phyloP scores from a whole-genome alignment of 208 protist genomes.

The Leptomonas pyrrhocoris region DNA sequence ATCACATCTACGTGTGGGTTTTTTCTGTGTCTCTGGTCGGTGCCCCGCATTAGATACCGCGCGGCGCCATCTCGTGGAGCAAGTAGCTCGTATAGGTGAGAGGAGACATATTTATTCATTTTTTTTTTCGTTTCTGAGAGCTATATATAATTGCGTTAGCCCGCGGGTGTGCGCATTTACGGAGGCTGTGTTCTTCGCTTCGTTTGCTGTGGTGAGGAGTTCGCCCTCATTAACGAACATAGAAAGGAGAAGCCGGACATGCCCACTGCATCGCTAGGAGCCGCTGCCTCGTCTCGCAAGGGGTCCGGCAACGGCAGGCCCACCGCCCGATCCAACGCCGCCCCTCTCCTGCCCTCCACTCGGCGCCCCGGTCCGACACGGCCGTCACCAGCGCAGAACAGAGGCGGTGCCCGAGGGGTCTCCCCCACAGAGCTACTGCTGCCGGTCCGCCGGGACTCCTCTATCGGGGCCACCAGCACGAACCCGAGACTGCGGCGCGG shows the following conservation, averaged over 20 bases:
- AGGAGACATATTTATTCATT: too few species aligned
- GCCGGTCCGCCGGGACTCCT: slow-evolving; percentile 51
- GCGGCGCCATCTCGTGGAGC: too few species aligned
- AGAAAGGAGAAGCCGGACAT: slow-evolving; percentile 2
- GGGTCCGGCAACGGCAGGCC: not conserved
- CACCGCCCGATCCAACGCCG: not conserved
- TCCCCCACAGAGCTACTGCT: slow-evolving; percentile 26
- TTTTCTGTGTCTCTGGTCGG: too few species aligned
- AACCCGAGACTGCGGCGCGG: slow-evolving; percentile 47
- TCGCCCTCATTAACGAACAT: too few species aligned
- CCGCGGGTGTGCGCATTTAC: too few species aligned
- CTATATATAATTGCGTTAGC: too few species aligned
- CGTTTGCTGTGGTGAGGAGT: too few species aligned
- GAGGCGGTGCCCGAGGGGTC: not conserved
- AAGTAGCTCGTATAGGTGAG: too few species aligned
- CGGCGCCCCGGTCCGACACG: not conserved
- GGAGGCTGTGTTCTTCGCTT: not conserved
- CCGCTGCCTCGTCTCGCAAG: not conserved
- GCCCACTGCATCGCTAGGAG: not conserved
- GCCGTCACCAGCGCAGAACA: not conserved
- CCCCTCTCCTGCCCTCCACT: not conserved
- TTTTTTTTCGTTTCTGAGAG: too few species aligned
- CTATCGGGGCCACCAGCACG: slow-evolving; percentile 55
- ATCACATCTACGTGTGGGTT: too few species aligned
- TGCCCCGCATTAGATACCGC: too few species aligned